Percentiles rank a stretch among this genome's conserved stretches.
These are phyloP conservation scores for Rutstroemia sydowiana DNA, from an alignment of 2,329 filamentous ascomycete genomes.

Conservation along the genomic window DNA sequence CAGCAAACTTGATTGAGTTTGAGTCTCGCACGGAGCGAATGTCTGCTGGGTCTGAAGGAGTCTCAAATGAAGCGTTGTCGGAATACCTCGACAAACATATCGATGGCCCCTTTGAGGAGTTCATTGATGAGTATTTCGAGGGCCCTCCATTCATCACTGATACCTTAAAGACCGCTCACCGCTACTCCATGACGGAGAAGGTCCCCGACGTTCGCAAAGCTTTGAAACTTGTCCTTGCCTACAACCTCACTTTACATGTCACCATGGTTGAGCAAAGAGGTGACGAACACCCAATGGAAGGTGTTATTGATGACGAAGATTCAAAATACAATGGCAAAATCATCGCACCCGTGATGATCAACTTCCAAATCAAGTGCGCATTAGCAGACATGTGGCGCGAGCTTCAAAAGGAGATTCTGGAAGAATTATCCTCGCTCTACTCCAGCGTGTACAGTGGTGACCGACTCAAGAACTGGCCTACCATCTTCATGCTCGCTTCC, in stretches of 20 bases:
- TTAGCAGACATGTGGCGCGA: conserved; percentile 98
- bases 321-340: conserved; percentile 88
- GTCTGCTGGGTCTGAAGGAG: conserved; percentile 81
- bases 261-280: conserved; percentile 89
- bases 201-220: conserved; percentile 89
- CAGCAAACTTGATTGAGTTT: conserved; percentile 71
- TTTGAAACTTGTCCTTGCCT: conserved; percentile 87
- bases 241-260: conserved; percentile 91
- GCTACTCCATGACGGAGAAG: conserved; percentile 84
- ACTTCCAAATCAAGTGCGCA: conserved; percentile 97
- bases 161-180: conserved; percentile 91
- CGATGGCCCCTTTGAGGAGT: conserved; percentile 83
- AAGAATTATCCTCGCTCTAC: conserved; percentile 87
- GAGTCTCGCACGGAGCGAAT: conserved; percentile 83
- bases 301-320: conserved; percentile 76
- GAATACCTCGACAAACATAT: conserved; percentile 96
- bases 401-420: conserved; percentile 89
- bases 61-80: conserved; percentile 71
- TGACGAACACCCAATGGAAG: conserved; percentile 68
- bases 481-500: conserved; percentile 93
- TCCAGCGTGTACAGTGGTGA: conserved; percentile 97
- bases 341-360: conserved; percentile 96
- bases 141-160: conserved; percentile 92
- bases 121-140: conserved; percentile 93
- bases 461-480: conserved; percentile 97